Percentiles rank a stretch among this genome's conserved stretches.
Conservation (phyloP, 202 grass and related monocot species). For the Elaeis oleifera region DNA sequence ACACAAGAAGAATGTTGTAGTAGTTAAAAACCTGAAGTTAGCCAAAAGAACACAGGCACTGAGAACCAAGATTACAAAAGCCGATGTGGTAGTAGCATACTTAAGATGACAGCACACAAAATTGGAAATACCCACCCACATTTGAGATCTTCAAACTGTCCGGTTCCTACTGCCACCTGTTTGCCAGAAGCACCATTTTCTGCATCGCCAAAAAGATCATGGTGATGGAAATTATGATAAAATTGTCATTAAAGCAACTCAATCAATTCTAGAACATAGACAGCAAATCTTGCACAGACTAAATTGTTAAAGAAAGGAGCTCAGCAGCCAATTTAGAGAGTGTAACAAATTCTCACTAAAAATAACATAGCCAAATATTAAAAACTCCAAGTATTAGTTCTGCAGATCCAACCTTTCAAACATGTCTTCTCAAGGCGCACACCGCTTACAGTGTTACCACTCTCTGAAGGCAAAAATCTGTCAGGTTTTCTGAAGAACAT, state of each 20-base stretch:
- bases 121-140: slow-evolving; percentile 60
- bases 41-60: not conserved
- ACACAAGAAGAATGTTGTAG: not conserved
- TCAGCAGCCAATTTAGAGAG: no score
- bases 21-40: not conserved
- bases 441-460: slow-evolving; percentile 37
- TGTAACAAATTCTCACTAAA: no score
- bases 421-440: slow-evolving; percentile 66
- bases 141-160: slow-evolving; percentile 68
- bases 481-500: slow-evolving; percentile 76
- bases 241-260: not conserved
- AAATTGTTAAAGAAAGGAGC: no score
- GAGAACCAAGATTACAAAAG: not conserved
- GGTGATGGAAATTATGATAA: slow-evolving; percentile 3
- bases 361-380: no score
- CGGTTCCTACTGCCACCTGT: slow-evolving; percentile 65
- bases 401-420: slow-evolving; percentile 49
- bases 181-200: slow-evolving; percentile 50
- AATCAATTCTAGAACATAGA: slow-evolving; percentile 5
- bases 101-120: not conserved
- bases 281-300: no score
- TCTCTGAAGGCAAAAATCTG: slow-evolving; percentile 51
- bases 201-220: slow-evolving; percentile 26
- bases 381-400: not conserved
- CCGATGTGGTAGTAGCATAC: no score